Conservation (phyloP, 192 early-diverging fungal genomes). For the Podochytrium sp. region DNA sequence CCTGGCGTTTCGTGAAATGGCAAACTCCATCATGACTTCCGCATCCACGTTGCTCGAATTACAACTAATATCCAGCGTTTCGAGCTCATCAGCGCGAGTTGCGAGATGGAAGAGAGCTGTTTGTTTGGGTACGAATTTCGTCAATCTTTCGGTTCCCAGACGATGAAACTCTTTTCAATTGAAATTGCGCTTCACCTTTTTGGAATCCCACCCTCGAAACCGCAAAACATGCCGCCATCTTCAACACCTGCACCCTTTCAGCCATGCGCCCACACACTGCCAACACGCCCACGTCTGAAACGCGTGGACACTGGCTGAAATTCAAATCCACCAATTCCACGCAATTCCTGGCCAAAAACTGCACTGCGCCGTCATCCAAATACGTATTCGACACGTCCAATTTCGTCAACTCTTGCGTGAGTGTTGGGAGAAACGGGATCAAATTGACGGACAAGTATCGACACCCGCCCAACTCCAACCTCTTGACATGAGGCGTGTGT, state of each 20-base stretch:
- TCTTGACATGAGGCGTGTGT: not conserved
- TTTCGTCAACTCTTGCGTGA: not conserved
- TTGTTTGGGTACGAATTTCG: too few species aligned
- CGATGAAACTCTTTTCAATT: too few species aligned
- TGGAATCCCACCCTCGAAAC: conserved; percentile 12
- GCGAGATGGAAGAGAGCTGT: not conserved
- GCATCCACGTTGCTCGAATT: conserved; percentile 7
- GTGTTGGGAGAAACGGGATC: conserved; percentile 16
- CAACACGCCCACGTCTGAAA: conserved; percentile 18
- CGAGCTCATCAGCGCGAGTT: not conserved
- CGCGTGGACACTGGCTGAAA: not conserved
- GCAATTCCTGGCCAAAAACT: not conserved
- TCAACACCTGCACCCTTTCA: not conserved
- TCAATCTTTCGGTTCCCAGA: too few species aligned
- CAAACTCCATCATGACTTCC: conserved; percentile 21
- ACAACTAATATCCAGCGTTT: not conserved
- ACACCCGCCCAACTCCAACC: not conserved
- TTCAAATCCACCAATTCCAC: not conserved
- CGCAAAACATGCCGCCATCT: conserved; percentile 5
- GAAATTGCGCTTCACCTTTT: conserved; percentile 10
- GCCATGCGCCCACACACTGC: conserved; percentile 1
- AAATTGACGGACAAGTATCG: not conserved
- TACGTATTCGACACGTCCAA: conserved; percentile 2
- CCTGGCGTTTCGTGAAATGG: not conserved
- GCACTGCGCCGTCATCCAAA: conserved; percentile 16